A percentile compares a stretch with the other conserved stretches of the same genome.
Conservation (phyloP, 2,329 filamentous ascomycete species). For the Exophiala sp. region DNA sequence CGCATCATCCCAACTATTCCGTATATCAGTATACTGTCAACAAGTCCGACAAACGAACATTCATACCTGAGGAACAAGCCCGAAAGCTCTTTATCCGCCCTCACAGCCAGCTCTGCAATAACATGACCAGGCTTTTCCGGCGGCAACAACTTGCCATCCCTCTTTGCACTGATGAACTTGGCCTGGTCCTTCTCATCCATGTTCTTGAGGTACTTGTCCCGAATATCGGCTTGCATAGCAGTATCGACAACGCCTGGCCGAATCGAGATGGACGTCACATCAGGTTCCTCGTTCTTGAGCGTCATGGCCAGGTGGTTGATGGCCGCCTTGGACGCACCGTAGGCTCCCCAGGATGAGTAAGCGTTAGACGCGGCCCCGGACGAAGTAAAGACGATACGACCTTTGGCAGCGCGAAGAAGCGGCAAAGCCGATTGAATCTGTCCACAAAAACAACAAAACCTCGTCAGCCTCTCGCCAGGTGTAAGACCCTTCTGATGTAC, state of each 20-base stretch:
- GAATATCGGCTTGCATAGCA: conserved; percentile 78
- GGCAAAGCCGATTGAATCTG: conserved; percentile 67
- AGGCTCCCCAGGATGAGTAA: conserved; percentile 70
- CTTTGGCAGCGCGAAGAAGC: conserved; percentile 60
- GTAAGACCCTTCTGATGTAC: too few relatives aligned
- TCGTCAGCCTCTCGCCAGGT: too few relatives aligned
- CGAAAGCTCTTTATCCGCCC: conserved; percentile 60
- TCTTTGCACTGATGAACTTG: conserved; percentile 65
- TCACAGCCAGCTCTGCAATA: conserved; percentile 69
- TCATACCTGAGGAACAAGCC: conserved; percentile 59
- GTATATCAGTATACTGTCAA: conserved; percentile 3
- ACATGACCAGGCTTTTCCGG: conserved; percentile 82
- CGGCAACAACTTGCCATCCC: conserved; percentile 64
- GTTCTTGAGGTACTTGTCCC: conserved; percentile 60
- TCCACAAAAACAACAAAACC: too few relatives aligned
- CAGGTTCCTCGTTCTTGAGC: conserved; percentile 68
- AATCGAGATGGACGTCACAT: conserved; percentile 66
- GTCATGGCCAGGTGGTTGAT: conserved; percentile 72
- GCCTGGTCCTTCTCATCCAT: conserved; percentile 55
- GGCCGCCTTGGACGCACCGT: conserved; percentile 77
- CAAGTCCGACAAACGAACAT: not conserved
- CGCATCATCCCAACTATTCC: conserved; percentile 28
- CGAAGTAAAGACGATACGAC: conserved; percentile 70
- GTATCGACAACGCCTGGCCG: conserved; percentile 80
- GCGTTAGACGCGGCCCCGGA: conserved; percentile 66